Base-by-base conservation (phyloP, 129 eudicot species). In the Oenanthe sinensis region DNA sequence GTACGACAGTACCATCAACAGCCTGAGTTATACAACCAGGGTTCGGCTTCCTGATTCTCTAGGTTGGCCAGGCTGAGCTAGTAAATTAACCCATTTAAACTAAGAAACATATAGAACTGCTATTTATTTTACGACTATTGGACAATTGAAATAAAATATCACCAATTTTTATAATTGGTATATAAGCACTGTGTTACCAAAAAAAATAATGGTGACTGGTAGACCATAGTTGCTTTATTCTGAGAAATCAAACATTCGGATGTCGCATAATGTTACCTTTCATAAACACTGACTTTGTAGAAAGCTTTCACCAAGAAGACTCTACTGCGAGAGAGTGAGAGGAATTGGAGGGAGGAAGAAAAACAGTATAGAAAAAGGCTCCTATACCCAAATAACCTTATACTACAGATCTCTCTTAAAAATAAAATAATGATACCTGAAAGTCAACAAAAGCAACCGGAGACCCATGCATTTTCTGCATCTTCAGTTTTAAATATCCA, bases 391-490 rank as follows among this genome's bases (percentile, higher is more conserved):
- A 3, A 42, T 42, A 42, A 17, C 17, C 17, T 14, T 24, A 8
- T n/a, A 78, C 16, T 40, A 44, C 52, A 30, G n/a, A 14, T 24
- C 39, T 45, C 40, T 36, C 3, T 74, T 42, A 28, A 24, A 43
- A 76, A n/a, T 16, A 49, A 30, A 44, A 43, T 33, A 48, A 44
- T 82, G 36, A 62, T 79, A 92, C 99, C 90, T 83, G 89, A 80
- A 92, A 96, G 87, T 96, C 99, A 71, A 96, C 97, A 87, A 96
- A 96, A 79, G 99, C 97, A 84, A 96, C 99, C 11, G 97, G 97
- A 43, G 97, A 81, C 78, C 99, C 99, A 78, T 90, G 88, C 39
- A 96, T 89, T 84, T 92, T 88, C 82, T 96, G 99, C 87, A 92
- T 85, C 88, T 96, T 96, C 87, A 96, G 74, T 79, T 96, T 96